Percentiles rank a stretch among this genome's conserved stretches.
phyloP scores from a whole-genome alignment of 768 basidiomycete genomes.

The Mrakia blollopis region DNA sequence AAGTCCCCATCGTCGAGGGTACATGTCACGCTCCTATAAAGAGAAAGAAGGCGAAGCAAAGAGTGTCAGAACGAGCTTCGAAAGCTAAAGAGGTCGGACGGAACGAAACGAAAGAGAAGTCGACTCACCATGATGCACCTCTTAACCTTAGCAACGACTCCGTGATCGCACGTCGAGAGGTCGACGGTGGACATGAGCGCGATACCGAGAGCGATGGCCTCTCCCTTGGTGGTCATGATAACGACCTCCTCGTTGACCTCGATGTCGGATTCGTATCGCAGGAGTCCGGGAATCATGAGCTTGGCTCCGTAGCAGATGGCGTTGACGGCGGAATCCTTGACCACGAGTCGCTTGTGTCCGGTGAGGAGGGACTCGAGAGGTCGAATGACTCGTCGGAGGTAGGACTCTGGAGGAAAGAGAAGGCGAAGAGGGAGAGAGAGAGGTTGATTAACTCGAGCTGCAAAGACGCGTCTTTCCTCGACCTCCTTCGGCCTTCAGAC shows the following conservation, averaged over 20 bases:
- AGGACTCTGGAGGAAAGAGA: conserved; percentile 62
- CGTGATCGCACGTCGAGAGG: conserved; percentile 94
- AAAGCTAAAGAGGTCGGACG: background rate
- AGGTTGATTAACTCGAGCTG: background rate
- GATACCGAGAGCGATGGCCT: conserved; percentile 88
- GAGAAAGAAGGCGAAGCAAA: background rate
- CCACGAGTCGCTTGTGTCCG: conserved; percentile 97
- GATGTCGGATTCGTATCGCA: conserved; percentile 94
- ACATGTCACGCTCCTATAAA: conserved; percentile 69
- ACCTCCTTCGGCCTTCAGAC: no score
- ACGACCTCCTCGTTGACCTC: conserved; percentile 92
- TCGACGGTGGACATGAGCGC: conserved; percentile 99
- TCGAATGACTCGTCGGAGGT: conserved; percentile 87
- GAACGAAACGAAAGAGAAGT: background rate
- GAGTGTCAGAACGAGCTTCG: background rate
- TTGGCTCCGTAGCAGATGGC: conserved; percentile 99
- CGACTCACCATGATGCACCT: conserved; percentile 88
- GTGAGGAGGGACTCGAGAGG: conserved; percentile 90
- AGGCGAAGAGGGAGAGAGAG: background rate
- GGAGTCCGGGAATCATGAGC: conserved; percentile 96
- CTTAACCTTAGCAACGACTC: conserved; percentile 98
- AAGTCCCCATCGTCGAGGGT: conserved; percentile 95
- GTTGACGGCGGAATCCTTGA: conserved; percentile 98
- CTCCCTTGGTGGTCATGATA: conserved; percentile 98
- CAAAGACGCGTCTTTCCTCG: background rate